These are phyloP conservation scores for Didymella exigua DNA, from an alignment of 2,329 filamentous ascomycete genomes.

Conservation along the genomic window DNA sequence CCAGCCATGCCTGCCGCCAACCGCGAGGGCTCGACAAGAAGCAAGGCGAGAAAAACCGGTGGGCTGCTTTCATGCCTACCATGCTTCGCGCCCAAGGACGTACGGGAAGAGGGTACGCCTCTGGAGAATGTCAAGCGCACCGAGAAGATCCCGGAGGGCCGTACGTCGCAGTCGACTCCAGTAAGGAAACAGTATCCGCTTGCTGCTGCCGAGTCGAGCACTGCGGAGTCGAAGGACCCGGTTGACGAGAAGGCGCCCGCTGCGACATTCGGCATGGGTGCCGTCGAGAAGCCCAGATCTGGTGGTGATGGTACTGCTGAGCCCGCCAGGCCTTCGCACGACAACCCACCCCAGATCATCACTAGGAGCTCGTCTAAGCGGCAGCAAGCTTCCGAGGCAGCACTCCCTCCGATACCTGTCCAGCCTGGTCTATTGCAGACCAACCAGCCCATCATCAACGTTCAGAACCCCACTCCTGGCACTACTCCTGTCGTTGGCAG, in stretches of 20 bases:
- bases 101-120: constrained; percentile 55
- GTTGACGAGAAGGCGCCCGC: constrained; percentile 51
- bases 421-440: constrained; percentile 44
- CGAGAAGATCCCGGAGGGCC: constrained; percentile 44
- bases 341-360: constrained; percentile 34
- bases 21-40: constrained; percentile 44
- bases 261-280: constrained; percentile 30
- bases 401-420: constrained; percentile 37
- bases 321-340: constrained; percentile 22
- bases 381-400: constrained; percentile 35
- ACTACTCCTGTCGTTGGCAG: constrained; percentile 43
- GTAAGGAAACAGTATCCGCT: constrained; percentile 50
- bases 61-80: constrained; percentile 61
- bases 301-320: constrained; percentile 32
- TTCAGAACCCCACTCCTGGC: constrained; percentile 55
- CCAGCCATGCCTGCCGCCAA: constrained; percentile 36
- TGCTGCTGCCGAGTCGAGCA: constrained; percentile 50
- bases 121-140: constrained; percentile 53
- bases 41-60: constrained; percentile 51
- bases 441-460: constrained; percentile 47
- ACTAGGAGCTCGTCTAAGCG: constrained; percentile 43
- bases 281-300: constrained; percentile 30
- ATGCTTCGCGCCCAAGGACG: constrained; percentile 70
- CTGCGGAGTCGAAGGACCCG: constrained; percentile 52
- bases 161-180: constrained; percentile 58